Evolutionary conservation across 2,329 filamentous ascomycete species (phyloP).

Genomic region (Ophiostoma sp.): DNA sequence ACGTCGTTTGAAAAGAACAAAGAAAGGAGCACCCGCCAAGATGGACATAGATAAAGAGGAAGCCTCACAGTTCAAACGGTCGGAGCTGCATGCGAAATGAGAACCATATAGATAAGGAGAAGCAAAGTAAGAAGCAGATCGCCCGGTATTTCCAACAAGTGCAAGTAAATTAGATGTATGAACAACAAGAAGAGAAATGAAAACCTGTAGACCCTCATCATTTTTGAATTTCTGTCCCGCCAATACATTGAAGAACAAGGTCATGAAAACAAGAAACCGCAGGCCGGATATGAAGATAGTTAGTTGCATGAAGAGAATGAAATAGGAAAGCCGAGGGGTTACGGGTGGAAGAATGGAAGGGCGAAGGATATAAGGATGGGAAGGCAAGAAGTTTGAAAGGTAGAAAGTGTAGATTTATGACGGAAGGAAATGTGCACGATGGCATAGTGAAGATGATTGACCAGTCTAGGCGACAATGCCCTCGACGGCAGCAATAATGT

Average conservation of each 20-base stretch:
- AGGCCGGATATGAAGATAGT: neutral
- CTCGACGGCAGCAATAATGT: conserved; percentile 10
- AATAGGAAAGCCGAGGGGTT: too few relatives aligned
- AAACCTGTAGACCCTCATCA: too few relatives aligned
- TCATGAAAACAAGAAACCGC: neutral
- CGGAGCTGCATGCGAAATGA: neutral
- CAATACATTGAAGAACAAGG: neutral
- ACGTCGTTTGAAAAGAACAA: neutral
- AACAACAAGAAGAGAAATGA: neutral
- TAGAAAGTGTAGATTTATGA: neutral
- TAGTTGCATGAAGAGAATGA: neutral
- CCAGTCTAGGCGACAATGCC: conserved; percentile 11
- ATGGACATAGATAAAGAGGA: neutral
- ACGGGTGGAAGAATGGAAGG: neutral
- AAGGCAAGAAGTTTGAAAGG: neutral
- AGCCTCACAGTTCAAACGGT: neutral
- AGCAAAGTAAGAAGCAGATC: conserved; percentile 1
- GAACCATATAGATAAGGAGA: conserved; percentile 10
- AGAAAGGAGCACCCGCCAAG: neutral
- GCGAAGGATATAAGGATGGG: neutral
- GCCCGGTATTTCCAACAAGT: conserved; percentile 16
- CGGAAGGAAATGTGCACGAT: too few relatives aligned
- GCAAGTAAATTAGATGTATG: neutral
- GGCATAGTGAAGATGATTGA: neutral
- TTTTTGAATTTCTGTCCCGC: neutral